Evolutionary conservation across 140 eudicot genomes (phyloP).

Genomic region (Ambrosia hybrid): DNA sequence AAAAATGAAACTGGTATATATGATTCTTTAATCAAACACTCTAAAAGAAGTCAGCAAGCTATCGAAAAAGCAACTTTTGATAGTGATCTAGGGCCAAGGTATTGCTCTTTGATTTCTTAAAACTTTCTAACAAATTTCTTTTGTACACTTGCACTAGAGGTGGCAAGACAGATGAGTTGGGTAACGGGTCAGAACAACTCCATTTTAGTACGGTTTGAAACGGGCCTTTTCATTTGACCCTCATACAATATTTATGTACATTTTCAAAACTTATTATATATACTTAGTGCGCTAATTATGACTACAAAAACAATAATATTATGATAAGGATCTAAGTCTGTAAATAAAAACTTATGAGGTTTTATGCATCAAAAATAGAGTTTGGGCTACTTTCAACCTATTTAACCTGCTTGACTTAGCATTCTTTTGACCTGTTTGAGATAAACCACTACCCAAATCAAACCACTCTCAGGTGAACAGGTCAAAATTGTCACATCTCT

Average conservation of each 20-base stretch:
- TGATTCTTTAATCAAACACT: conserved; percentile 65
- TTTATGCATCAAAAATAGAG: neutral
- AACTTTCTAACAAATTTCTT: conserved; percentile 6
- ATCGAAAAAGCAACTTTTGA: conserved; percentile 83
- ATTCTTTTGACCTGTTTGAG: neutral
- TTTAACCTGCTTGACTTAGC: neutral
- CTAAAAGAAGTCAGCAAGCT: conserved; percentile 63
- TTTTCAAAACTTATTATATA: neutral
- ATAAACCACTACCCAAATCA: neutral
- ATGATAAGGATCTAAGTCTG: neutral
- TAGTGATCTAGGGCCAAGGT: conserved; percentile 88
- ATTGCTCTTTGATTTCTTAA: conserved; percentile 9
- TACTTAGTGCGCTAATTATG: neutral
- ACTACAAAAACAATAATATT: neutral
- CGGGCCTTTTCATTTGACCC: neutral
- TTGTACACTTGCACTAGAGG: conserved; percentile 4
- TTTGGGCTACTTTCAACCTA: neutral
- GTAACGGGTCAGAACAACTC: conserved; percentile 5
- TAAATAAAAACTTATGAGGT: neutral
- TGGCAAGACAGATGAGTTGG: conserved; percentile 6
- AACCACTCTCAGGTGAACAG: neutral
- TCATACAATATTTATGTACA: neutral
- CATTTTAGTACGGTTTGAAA: neutral
- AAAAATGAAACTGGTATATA: conserved; percentile 60
- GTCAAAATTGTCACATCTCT: conserved; percentile 1